Base-by-base conservation (phyloP, 1,139 yeast species). In the Yamadazyma atmosphaerica region DNA sequence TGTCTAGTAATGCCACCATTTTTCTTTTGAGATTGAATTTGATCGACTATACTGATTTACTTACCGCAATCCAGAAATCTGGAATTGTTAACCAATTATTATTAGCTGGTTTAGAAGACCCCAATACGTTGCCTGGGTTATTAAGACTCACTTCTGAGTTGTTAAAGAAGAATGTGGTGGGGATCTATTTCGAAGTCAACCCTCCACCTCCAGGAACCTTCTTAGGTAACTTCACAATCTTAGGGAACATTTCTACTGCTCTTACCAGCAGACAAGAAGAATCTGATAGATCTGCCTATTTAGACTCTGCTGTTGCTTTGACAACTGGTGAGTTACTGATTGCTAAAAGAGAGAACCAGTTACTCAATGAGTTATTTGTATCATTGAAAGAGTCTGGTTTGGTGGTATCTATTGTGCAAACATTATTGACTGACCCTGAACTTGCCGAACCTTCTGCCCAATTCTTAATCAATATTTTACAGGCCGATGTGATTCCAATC, bases 321-420 rank as follows among this genome's bases (percentile, higher is more conserved):
- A 21, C 9, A 7, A 12, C 6, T 8, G 6, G 12, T 8, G 27
- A 17, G 12, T 18, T 15, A 18, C 33, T 32, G 11, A 8, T 49
- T 22, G 23, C 33, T 18, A 54, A 55, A 35, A 50, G 63, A 44
- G 66, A 60, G 32, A 47, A 48, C 23, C 47, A 44, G 14, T 36
- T 58, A 16, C 45, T 55, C 33, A 48, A 57, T 38, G 53, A 50
- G 11, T 43, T 60, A 22, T 46, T 60, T 32, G 40, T 44, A 12
- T 46, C 64, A 1, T 49, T 61, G 34, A 51, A 47, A 34, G 61
- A 59, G 21, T 60, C 65, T 4, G 66, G 65, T 1, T 52, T 61
- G 37, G 61, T 55, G 8, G 47, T 46, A 18, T 47, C 63, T 3
- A 52, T 61, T 3, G 46, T 56, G 18, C 53, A 56, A 34, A 56